Conservation (phyloP, 176 grass and related monocot species). For the Thinopyrum elongatum region DNA sequence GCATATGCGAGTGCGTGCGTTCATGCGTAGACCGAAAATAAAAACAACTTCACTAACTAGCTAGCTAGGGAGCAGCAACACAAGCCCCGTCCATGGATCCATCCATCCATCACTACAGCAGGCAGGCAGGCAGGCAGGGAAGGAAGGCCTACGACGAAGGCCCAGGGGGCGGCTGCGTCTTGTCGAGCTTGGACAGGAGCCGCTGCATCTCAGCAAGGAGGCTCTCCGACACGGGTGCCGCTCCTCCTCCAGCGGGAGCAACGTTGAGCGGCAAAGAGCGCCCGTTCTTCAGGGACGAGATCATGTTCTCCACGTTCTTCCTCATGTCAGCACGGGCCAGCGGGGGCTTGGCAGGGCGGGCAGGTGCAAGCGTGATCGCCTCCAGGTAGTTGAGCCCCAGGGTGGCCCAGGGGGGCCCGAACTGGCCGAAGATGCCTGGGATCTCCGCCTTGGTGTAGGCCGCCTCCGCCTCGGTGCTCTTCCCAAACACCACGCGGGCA, state of each 20-base stretch:
- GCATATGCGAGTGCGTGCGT: too few relatives aligned
- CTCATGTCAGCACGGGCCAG: conserved; percentile 48
- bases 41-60: neutral
- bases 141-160: conserved; percentile 14
- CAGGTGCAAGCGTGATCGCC: neutral
- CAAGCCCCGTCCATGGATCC: too few relatives aligned
- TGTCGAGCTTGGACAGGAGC: conserved; percentile 71
- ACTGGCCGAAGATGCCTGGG: conserved; percentile 43
- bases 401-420: conserved; percentile 50
- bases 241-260: neutral
- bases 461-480: conserved; percentile 45
- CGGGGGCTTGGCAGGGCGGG: conserved; percentile 21
- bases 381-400: conserved; percentile 38
- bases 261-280: too few relatives aligned
- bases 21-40: neutral
- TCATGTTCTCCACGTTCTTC: conserved; percentile 92
- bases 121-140: neutral
- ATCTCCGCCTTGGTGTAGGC: conserved; percentile 37
- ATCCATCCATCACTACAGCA: too few relatives aligned
- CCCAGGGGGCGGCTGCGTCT: conserved; percentile 22
- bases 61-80: neutral
- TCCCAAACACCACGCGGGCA: conserved; percentile 61
- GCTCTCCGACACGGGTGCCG: conserved; percentile 24
- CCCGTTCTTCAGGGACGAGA: conserved; percentile 36
- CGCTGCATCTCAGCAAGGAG: conserved; percentile 73